phyloP scores from a whole-genome alignment of 2,329 filamentous ascomycete genomes.

The Epichloe brachyelytri region DNA sequence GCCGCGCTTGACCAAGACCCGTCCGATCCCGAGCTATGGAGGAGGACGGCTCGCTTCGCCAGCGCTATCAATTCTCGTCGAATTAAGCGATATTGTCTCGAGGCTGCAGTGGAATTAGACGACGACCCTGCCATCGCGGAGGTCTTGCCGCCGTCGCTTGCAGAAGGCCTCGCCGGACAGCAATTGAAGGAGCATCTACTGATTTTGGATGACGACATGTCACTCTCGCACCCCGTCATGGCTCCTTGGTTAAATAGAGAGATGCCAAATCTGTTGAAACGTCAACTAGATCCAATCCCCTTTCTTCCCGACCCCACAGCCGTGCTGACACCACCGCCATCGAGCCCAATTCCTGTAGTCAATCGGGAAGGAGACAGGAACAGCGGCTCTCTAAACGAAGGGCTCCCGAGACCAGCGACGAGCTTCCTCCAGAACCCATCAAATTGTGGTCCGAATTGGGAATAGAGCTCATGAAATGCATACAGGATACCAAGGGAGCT shows the following conservation, averaged over 20 bases:
- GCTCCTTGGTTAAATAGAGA: constrained; percentile 39
- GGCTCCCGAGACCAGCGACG: not conserved
- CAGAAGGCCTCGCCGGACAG: constrained; percentile 50
- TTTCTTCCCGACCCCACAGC: constrained; percentile 43
- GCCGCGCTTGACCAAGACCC: constrained; percentile 51
- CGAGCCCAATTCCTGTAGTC: constrained; percentile 4
- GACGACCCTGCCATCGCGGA: constrained; percentile 52
- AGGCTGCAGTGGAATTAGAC: constrained; percentile 53
- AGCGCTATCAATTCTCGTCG: constrained; percentile 43
- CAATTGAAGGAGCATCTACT: constrained; percentile 44
- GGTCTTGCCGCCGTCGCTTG: constrained; percentile 48
- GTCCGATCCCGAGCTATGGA: constrained; percentile 55
- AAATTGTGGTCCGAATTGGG: constrained; percentile 23
- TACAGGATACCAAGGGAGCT: constrained; percentile 16
- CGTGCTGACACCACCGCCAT: constrained; percentile 20
- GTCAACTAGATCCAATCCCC: constrained; percentile 47
- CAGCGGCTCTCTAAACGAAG: not conserved
- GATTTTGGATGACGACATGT: constrained; percentile 40
- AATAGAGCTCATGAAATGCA: constrained; percentile 19
- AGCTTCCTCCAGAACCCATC: constrained; percentile 5
- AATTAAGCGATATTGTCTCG: constrained; percentile 48
- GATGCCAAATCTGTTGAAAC: constrained; percentile 37
- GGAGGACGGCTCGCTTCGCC: constrained; percentile 44
- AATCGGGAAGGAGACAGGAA: not conserved
- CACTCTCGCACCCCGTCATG: constrained; percentile 49